A percentile compares a stretch with the other conserved stretches of the same genome.
phyloP scores from a whole-genome alignment of 129 eudicot species.

The Artemisia argyi region DNA sequence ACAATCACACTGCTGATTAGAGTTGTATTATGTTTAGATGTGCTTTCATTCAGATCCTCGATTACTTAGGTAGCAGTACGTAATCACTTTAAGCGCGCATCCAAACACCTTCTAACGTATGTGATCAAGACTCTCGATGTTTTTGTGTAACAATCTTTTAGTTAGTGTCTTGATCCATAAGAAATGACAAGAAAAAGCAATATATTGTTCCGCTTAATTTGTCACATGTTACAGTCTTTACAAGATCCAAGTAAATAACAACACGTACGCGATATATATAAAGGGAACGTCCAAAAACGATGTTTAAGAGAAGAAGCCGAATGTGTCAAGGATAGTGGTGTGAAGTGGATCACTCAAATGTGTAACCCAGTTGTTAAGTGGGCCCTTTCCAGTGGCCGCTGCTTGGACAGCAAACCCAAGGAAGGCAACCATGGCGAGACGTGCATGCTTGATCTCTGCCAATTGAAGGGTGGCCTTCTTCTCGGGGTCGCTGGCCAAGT shows the following conservation, averaged over 20 bases:
- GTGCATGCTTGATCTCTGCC: slow-evolving; percentile 98
- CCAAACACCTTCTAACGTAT: too few species aligned
- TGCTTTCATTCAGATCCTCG: too few species aligned
- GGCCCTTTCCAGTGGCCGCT: slow-evolving; percentile 97
- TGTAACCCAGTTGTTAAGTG: slow-evolving; percentile 99
- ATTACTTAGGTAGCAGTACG: too few species aligned
- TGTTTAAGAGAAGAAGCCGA: slow-evolving; percentile 63
- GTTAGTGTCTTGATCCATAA: neutral
- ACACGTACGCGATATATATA: slow-evolving; percentile 8
- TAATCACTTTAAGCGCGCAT: too few species aligned
- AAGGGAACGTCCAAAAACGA: slow-evolving; percentile 1
- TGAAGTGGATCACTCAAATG: slow-evolving; percentile 98
- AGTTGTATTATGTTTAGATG: too few species aligned
- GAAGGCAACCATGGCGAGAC: slow-evolving; percentile 96
- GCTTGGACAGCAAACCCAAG: slow-evolving; percentile 98
- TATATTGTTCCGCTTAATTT: slow-evolving; percentile 11
- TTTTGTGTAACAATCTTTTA: neutral
- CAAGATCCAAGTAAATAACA: slow-evolving; percentile 17
- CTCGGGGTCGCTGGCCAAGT: slow-evolving; percentile 90
- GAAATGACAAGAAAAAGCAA: slow-evolving; percentile 20
- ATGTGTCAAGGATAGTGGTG: slow-evolving; percentile 95
- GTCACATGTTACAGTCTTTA: slow-evolving; percentile 28
- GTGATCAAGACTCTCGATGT: too few species aligned
- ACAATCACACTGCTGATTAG: too few species aligned
- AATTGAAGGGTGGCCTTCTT: slow-evolving; percentile 80